Base-by-base conservation (phyloP, 2,329 filamentous ascomycete genomes). In the Arthrinium puccinioides region DNA sequence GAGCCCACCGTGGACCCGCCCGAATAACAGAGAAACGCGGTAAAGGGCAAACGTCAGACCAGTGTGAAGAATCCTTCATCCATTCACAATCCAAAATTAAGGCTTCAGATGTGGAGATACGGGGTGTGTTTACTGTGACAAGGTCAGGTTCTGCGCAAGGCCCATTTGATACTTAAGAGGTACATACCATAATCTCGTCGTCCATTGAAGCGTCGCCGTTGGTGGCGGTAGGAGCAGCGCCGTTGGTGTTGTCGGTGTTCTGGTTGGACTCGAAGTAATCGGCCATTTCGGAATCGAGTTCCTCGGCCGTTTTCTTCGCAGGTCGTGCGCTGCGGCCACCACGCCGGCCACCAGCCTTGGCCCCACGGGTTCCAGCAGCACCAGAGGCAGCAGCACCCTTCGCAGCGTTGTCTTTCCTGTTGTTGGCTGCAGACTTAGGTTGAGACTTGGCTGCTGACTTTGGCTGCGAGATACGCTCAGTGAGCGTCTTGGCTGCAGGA, bases 271-370 rank as follows among this genome's bases (percentile, higher is more conserved):
- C 79, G 59, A 94, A 97, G 69, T 98, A 98, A 62, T 97, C 92
- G 15, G 79, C 82, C 92, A 98, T 98, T 62, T 98, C 92, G 5
- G 87, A 88, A 60, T 98, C 92, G 19, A 98, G 79, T 67, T 98
- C 89, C 59, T 95, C 90, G 2, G 84, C 80, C 0, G 88, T 94
- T 84, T 97, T 97, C 69, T 94, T 71, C 54, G 80, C 66, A 49
- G 83, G 72, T 52, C 83, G 77, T 47, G 73, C 69, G 54, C 69
- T 82, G 49, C 80, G 79, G 28, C 57, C 61, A 44, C 69, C 69
- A 40, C 72, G 69, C 15, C 23, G 21, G 11, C 42, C 66, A 64
- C 58, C 71, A 74, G 45, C 13, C 13, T 27, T 27, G n/a, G 65
- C 67, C 30, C 63, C 68, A 44, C 66, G 69, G 38, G 67, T 68